Base-by-base conservation (phyloP, 2,329 filamentous ascomycete genomes). In the Ophiostoma triangulosporum region DNA sequence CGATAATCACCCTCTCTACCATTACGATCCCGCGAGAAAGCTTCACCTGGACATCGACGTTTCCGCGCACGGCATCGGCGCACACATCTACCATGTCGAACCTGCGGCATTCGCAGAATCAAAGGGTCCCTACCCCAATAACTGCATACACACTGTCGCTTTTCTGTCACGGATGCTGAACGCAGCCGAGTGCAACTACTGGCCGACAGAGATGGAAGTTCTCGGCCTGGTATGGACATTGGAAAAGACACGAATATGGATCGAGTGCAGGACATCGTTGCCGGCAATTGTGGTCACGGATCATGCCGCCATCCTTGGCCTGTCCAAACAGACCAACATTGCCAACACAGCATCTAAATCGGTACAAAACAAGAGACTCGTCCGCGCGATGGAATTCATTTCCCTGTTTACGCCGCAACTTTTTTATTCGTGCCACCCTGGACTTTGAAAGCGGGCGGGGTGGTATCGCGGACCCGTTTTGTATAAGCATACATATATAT, bases 241-340 rank as follows among this genome's bases (percentile, higher is more conserved):
- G 15, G 2, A 15, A 15, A 49, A 49, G 22, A 22, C 7, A 11
- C 46, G 46, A 17, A 7, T 12, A 8, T 49, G 46, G 46, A 6
- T 49, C 24, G 9, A 27, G 4, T 6, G n/a, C 20, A 45, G 15
- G 20, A 26, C 11, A 31, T 3, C 26, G 15, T 14, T 14, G 20
- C 26, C 45, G 2, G 29, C 32, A 4, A 17, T 26, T 3, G 29
- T 48, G 5, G n/a, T 48, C 26, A 48, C 45, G 7, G 45, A 48
- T 48, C 45, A 50, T 22, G 26, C n/a, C 11, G 48, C 33, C 12
- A 50, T 50, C 5, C 32, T 50, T 9, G 38, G 38, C 3, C 29
- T 8, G 54, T 57, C 45, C 53, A 62, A 60, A 24, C 36, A 43
- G 22, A 6, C 36, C 36, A 43, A 43, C 17, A 43, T 43, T 24